A percentile compares a stretch with the other conserved stretches of the same genome.
Evolutionary conservation across 176 grass and related monocot genomes (phyloP).

Genomic region (Aegilops bicornis): DNA sequence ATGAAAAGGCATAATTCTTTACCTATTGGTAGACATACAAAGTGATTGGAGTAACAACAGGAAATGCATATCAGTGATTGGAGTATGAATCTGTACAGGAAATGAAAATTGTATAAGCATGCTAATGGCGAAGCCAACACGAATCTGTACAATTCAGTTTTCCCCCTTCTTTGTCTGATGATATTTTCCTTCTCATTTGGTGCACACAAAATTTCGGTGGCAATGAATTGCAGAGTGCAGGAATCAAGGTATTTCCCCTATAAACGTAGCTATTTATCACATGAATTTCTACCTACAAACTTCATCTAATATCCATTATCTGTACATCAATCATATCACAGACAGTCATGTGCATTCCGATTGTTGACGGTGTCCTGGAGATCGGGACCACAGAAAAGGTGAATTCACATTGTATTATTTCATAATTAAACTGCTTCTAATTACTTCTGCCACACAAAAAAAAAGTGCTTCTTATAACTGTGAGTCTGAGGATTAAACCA

Average conservation of each 20-base stretch:
- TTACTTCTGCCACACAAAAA: background rate
- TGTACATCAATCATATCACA: conserved; percentile 25
- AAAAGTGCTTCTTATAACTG: background rate
- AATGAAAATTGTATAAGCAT: too few species aligned
- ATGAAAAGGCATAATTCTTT: background rate
- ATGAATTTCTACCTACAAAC: background rate
- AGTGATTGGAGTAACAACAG: too few species aligned
- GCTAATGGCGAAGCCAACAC: background rate
- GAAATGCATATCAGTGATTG: too few species aligned
- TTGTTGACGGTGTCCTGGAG: conserved; percentile 71
- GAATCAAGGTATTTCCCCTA: conserved; percentile 64
- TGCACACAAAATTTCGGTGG: conserved; percentile 9
- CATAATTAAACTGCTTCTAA: background rate
- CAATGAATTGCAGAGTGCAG: conserved; percentile 56
- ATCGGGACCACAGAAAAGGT: conserved; percentile 75
- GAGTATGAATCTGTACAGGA: too few species aligned
- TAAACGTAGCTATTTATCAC: background rate
- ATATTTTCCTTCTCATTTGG: conserved; percentile 20
- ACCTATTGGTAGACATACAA: too few species aligned
- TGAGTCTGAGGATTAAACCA: background rate
- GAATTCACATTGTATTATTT: background rate
- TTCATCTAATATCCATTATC: background rate
- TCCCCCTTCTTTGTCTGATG: background rate
- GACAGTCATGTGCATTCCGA: conserved; percentile 79
- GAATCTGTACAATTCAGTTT: background rate